These are phyloP conservation scores for Intubia oerlemansii DNA, from an alignment of 2,329 filamentous ascomycete genomes.

Conservation along the genomic window DNA sequence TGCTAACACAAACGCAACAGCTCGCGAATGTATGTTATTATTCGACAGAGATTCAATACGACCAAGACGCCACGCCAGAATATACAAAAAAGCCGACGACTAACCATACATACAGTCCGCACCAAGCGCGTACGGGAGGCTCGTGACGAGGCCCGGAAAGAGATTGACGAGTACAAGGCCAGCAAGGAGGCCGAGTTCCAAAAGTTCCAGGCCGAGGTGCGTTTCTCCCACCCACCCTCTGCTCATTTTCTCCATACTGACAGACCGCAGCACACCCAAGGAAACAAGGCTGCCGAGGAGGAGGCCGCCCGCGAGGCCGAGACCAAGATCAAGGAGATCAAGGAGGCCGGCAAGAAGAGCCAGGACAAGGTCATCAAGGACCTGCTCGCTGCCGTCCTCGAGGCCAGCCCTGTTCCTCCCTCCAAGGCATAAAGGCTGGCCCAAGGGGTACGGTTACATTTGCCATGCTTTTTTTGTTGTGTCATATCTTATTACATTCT, in stretches of 20 bases:
- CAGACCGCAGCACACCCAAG: slow-evolving; percentile 58
- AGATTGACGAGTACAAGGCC: slow-evolving; percentile 81
- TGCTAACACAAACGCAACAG: slow-evolving; percentile 24
- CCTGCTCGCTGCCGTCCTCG: slow-evolving; percentile 65
- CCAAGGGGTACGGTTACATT: background rate
- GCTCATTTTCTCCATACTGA: background rate
- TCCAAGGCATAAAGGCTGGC: slow-evolving; percentile 6
- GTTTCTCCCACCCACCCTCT: slow-evolving; percentile 3
- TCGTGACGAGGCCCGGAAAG: slow-evolving; percentile 88
- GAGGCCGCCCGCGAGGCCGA: slow-evolving; percentile 68
- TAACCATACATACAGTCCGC: slow-evolving; percentile 25
- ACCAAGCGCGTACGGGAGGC: slow-evolving; percentile 96
- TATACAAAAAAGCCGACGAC: background rate
- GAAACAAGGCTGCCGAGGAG: slow-evolving; percentile 61
- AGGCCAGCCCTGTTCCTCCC: slow-evolving; percentile 49
- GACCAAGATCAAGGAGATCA: slow-evolving; percentile 61
- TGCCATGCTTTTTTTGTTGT: background rate
- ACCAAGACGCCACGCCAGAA: too few species aligned
- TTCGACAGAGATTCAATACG: too few species aligned
- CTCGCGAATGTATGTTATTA: slow-evolving; percentile 79
- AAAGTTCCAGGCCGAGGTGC: slow-evolving; percentile 61
- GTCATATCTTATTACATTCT: background rate
- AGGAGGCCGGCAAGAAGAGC: slow-evolving; percentile 56
- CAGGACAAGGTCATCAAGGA: slow-evolving; percentile 65
- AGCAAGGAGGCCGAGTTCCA: slow-evolving; percentile 89